Conservation (phyloP, 371 early-diverging fungal species). For the Vittaforma corneae region DNA sequence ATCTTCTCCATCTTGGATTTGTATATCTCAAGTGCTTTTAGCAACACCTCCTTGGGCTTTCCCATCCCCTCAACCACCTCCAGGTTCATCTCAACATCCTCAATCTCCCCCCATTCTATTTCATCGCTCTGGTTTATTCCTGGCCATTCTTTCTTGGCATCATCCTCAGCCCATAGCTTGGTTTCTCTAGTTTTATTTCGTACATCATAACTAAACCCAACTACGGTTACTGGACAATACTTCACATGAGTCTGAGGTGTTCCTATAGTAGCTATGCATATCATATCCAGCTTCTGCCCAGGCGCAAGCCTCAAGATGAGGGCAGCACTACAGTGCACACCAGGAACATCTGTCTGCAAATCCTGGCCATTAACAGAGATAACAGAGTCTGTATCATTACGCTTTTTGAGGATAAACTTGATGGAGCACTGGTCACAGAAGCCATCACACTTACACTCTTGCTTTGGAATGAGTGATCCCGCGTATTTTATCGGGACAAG, state of each 20-base stretch:
- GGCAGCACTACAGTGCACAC: slow-evolving; percentile 71
- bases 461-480: slow-evolving; percentile 61
- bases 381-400: slow-evolving; percentile 10
- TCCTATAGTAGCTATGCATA: slow-evolving; percentile 75
- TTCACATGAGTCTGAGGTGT: slow-evolving; percentile 89
- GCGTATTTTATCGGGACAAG: slow-evolving; percentile 86
- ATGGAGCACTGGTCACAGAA: slow-evolving; percentile 81
- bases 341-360: slow-evolving; percentile 61
- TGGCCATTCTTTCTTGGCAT: slow-evolving; percentile 58
- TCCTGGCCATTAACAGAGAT: slow-evolving; percentile 50
- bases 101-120: slow-evolving; percentile 19
- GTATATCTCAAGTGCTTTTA: slow-evolving; percentile 40
- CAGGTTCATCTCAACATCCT: slow-evolving; percentile 49
- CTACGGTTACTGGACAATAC: slow-evolving; percentile 85
- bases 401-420: slow-evolving; percentile 65
- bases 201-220: slow-evolving; percentile 88
- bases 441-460: slow-evolving; percentile 61
- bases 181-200: slow-evolving; percentile 77
- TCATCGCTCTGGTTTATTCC: slow-evolving; percentile 30
- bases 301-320: slow-evolving; percentile 83
- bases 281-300: slow-evolving; percentile 76
- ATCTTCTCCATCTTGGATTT: slow-evolving; percentile 38
- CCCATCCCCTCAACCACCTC: slow-evolving; percentile 54
- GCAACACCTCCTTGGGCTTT: slow-evolving; percentile 47
- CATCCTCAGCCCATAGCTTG: slow-evolving; percentile 77